Conservation (phyloP, 768 basidiomycete species). For the Erythrobasidium yunnanense region DNA sequence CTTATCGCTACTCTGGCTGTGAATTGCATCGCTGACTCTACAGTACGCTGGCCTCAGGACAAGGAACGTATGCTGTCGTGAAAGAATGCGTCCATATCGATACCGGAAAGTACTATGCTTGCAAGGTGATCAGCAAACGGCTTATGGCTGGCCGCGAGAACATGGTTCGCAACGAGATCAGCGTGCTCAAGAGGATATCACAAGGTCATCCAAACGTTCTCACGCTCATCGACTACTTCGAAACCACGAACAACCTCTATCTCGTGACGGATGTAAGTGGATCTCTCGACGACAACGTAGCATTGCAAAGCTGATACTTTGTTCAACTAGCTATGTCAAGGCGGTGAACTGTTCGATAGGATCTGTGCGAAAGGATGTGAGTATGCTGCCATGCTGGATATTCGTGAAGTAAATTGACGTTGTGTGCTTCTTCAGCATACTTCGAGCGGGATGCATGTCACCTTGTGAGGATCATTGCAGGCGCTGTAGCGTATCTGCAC, state of each 20-base stretch:
- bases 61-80: slow-evolving; percentile 24
- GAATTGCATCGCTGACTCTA: background rate
- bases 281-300: background rate
- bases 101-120: slow-evolving; percentile 88
- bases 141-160: slow-evolving; percentile 95
- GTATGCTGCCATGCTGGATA: background rate
- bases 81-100: slow-evolving; percentile 48
- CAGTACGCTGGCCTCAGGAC: background rate
- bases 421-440: slow-evolving; percentile 45
- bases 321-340: slow-evolving; percentile 95
- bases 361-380: slow-evolving; percentile 81
- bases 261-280: too few relatives aligned
- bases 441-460: slow-evolving; percentile 87
- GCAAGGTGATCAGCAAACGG: slow-evolving; percentile 99
- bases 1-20: background rate
- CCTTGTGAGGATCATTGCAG: slow-evolving; percentile 74
- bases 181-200: slow-evolving; percentile 83
- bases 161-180: slow-evolving; percentile 94
- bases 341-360: slow-evolving; percentile 91
- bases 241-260: slow-evolving; percentile 40
- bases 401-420: background rate
- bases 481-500: slow-evolving; percentile 84
- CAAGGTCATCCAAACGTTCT: slow-evolving; percentile 83
- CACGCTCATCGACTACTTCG: slow-evolving; percentile 90
- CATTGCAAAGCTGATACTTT: slow-evolving; percentile 75